Evolutionary conservation across 1,139 yeast species (phyloP), one percentile per base, ranked within the genome.

Genomic region (Saccharomyces pastorianus): DNA sequence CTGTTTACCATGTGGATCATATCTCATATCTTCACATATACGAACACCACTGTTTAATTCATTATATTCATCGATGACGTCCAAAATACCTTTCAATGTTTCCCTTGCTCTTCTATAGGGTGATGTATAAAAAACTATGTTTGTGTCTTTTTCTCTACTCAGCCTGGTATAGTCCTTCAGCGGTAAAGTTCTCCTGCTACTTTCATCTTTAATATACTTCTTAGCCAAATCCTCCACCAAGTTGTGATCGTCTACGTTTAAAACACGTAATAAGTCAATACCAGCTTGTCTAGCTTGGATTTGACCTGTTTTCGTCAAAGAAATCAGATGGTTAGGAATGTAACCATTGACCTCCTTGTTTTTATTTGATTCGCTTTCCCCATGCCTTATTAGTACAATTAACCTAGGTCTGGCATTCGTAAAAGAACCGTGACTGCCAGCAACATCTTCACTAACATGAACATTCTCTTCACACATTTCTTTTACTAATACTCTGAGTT

Each of bases 291-390:
- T 63, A 0, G 96, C 95, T 64, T 85, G 90, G 20, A 66, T 65
- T 63, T 80, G 84, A 0, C 97, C 97, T 9, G 73, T 71, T 9
- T 72, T 75, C 0, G 96, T 90, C 50, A 90, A 72, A 3, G 84
- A 80, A 2, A 90, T 86, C 61, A 78, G 74, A 71, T 90, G 96
- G 69, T 90, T 89, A 2, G 96, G 88, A 0, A 85, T 80, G 61
- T 77, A 75, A 55, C 85, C 73, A 67, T 90, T 89, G 53, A 90
- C 91, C 2, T 83, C 72, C 65, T 89, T 88, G 69, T 90, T 96
- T 64, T 77, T 80, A 70, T 90, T 90, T 13, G 96, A 95, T 64
- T 88, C 95, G 2, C 93, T 84, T 66, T 90, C 96, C 34, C 96
- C 97, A 68, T 90, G 97, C 61, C 96, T 82, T 11, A 90, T 83